Evolutionary conservation across 441 rosid genomes (phyloP), one percentile per base, ranked within the genome.

Genomic region (Gossypium gossypioides): DNA sequence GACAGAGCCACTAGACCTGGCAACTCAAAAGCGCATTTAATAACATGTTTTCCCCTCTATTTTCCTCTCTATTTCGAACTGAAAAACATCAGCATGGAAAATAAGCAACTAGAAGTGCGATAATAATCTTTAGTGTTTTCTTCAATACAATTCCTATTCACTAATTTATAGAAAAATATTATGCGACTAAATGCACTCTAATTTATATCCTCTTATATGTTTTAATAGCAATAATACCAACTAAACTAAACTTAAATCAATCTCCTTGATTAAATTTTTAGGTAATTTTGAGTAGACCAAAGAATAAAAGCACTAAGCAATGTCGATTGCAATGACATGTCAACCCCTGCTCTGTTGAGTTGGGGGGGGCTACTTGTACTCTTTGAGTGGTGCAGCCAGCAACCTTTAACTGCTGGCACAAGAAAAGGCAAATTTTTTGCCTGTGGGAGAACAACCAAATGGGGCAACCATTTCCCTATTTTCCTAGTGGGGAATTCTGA

Each of bases 221-320:
- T 37, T 1, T 34, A 7, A 34, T 0, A 34, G 9, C 0, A 34
- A 34, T 34, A 34, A 7, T 34, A 34, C 9, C 10, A 0, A 34
- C 10, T 34, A 34, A 34, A 34, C 2, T 34, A 34, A 0, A 34
- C 42, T 10, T 34, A 1, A 34, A 34, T 34, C 10, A 34, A 34
- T 37, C 10, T 37, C 10, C 2, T 37, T 0, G 10, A 37, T 37
- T 37, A 6, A 7, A 1, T 37, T 37, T 37, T 37, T 37, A 2
- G 54, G 7, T 9, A 66, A 66, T 46, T 65, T 46, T 46, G 56
- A 66, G 8, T 46, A 66, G 70, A 42, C 56, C 55, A 29, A 65
- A 13, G 27, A 21, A 22, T 18, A 10, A 65, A 22, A 19, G 54
- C 69, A 64, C 44, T 12, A 16, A 40, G 18, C 29, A 22, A 10